Evolutionary conservation across 1,284 basidiomycete species (phyloP), one percentile per base, ranked within the genome.

Genomic region (Austroboletus novae-zelandiae): DNA sequence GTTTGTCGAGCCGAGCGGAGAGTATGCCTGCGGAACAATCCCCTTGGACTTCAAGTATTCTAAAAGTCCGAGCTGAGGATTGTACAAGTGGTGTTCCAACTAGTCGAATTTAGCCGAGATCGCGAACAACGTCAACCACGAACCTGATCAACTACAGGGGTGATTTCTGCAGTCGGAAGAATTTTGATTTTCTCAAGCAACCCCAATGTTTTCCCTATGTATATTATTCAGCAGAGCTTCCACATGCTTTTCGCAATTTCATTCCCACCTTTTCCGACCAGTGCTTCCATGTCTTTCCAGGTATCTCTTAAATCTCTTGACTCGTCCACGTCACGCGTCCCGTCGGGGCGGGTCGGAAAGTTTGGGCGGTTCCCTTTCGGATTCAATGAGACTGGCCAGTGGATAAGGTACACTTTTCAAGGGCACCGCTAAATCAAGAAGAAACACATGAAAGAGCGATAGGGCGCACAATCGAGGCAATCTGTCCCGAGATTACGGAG

Each of bases 311-410:
- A 65, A 39, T 82, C 75, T 81, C 87, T 89, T 40, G 76, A 73
- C 55, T 77, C 74, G 57, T 83, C 79, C 44, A 89, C 73, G 58
- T 89, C 84, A 43, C 88, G 81, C 45, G 73, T 76, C 32, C 89
- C 89, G 69, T 86, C 80, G 0, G 81, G 78, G 47, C 78, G 82
- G 17, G 73, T 79, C 10, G 87, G 89, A 70, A 91, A 79, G 41
- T 79, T 65, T 11, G 79, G 81, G 68, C 90, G 80, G 65, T 87
- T 89, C 14, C 87, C 90, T 35, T 84, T 80, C 8, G 83, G 80
- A 64, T 88, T 87, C 57, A 92, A 67, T 23, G 86, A 75, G 34
- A 93, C 74, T 2, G 91, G 91, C 91, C 91, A 93, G 71, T 93
- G 90, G 43, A 93, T 72, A 43, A 91, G 79, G 64, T 87, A 86